These are phyloP conservation scores for Narthecium ossifragum DNA, from an alignment of 106 monocot species.

Conservation along the genomic window DNA sequence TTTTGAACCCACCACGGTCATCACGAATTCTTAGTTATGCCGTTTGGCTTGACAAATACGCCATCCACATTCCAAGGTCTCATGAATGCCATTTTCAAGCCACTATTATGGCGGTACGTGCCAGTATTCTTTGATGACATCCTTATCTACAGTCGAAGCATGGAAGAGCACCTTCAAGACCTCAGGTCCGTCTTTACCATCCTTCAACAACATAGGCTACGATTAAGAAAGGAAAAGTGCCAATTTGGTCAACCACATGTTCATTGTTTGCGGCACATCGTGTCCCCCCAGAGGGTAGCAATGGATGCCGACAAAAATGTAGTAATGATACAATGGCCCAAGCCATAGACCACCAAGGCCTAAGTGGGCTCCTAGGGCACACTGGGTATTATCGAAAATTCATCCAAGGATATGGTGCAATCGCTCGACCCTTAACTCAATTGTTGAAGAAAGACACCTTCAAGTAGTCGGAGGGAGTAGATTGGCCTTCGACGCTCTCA, in stretches of 20 bases:
- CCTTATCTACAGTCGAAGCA: not conserved
- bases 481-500: not conserved
- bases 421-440: not conserved
- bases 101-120: not conserved
- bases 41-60: not conserved
- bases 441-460: not conserved
- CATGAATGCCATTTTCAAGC: not conserved
- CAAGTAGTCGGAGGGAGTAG: not conserved
- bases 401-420: not conserved
- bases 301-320: not conserved
- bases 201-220: not conserved
- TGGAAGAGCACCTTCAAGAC: not conserved
- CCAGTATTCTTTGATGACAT: conserved; percentile 6
- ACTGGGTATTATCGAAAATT: not conserved
- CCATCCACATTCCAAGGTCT: conserved; percentile 1
- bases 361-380: not conserved
- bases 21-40: not conserved
- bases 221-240: not conserved
- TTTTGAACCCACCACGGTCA: not conserved
- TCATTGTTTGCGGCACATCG: not conserved
- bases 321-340: not conserved
- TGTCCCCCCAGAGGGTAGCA: not conserved
- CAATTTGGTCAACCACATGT: not conserved
- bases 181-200: not conserved
- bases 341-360: not conserved